Evolutionary conservation across 495 filamentous ascomycete genomes (phyloP).

Genomic region (Trichoderma orchidacearum): DNA sequence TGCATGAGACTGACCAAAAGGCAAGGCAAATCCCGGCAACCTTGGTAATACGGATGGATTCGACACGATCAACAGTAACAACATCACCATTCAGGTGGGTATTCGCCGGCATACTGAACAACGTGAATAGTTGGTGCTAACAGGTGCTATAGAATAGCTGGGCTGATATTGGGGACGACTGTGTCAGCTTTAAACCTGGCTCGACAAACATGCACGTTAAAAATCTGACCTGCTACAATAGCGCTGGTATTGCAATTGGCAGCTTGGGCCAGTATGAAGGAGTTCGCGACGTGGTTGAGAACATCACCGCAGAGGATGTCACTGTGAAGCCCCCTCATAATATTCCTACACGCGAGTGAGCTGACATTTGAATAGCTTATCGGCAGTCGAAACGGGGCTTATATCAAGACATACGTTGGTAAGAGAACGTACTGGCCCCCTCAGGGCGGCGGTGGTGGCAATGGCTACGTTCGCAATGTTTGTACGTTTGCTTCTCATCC

Average conservation of each 20-base stretch:
- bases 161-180: background rate
- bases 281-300: conserved; percentile 1
- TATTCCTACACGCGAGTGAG: too few relatives aligned
- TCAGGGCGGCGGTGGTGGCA: background rate
- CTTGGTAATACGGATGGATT: conserved; percentile 8
- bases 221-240: conserved; percentile 1
- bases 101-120: background rate
- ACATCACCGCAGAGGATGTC: conserved; percentile 1
- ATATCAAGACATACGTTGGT: background rate
- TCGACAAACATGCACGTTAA: conserved; percentile 1
- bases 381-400: background rate
- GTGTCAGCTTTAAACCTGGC: conserved; percentile 1
- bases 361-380: background rate
- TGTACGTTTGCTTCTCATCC: background rate
- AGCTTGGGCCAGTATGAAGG: conserved; percentile 2
- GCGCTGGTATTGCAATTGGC: background rate
- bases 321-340: background rate
- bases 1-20: background rate
- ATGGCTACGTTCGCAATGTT: background rate
- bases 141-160: background rate
- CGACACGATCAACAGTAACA: conserved; percentile 7
- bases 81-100: conserved; percentile 3
- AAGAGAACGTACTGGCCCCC: background rate
- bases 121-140: background rate
- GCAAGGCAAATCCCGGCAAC: conserved; percentile 6